These are phyloP conservation scores for Saccharomycopsis vini DNA, from an alignment of 805 yeast species.

Conservation along the genomic window DNA sequence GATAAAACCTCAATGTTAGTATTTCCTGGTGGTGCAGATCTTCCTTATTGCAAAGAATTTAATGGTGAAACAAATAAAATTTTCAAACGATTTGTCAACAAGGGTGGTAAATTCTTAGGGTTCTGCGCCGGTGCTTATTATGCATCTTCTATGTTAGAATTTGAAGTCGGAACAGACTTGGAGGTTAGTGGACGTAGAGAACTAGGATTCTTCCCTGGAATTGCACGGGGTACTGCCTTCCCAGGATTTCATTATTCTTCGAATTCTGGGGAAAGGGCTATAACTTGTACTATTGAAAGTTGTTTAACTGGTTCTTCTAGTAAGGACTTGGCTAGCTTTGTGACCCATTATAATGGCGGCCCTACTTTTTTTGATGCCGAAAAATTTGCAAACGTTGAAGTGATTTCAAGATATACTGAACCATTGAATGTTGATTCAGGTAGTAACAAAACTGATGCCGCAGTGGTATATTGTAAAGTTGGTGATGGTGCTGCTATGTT, in stretches of 20 bases:
- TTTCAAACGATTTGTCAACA: slow-evolving; percentile 54
- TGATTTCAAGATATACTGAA: slow-evolving; percentile 62
- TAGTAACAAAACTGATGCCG: slow-evolving; percentile 42
- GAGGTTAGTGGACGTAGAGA: slow-evolving; percentile 87
- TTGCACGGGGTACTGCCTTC: slow-evolving; percentile 71
- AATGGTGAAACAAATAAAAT: slow-evolving; percentile 58
- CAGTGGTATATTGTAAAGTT: slow-evolving; percentile 56
- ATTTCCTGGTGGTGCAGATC: slow-evolving; percentile 95
- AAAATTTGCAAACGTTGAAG: slow-evolving; percentile 48
- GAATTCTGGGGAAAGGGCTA: slow-evolving; percentile 67
- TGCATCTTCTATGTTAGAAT: slow-evolving; percentile 67
- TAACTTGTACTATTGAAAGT: slow-evolving; percentile 31
- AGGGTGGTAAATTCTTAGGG: slow-evolving; percentile 80
- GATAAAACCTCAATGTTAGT: slow-evolving; percentile 70
- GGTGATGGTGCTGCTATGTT: slow-evolving; percentile 74
- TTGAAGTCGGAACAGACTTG: slow-evolving; percentile 63
- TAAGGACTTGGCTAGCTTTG: background rate
- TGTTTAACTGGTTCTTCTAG: slow-evolving; percentile 17
- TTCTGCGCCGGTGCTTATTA: slow-evolving; percentile 96
- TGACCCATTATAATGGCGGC: slow-evolving; percentile 79
- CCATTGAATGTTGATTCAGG: slow-evolving; percentile 39
- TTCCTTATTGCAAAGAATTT: slow-evolving; percentile 69
- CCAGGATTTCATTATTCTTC: slow-evolving; percentile 73
- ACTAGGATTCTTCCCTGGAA: slow-evolving; percentile 73
- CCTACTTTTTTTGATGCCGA: slow-evolving; percentile 74